Percentiles rank a stretch among this genome's conserved stretches.
These are phyloP conservation scores for Rhizomucor pusillus DNA, from an alignment of 371 early-diverging fungal species.

Conservation along the genomic window DNA sequence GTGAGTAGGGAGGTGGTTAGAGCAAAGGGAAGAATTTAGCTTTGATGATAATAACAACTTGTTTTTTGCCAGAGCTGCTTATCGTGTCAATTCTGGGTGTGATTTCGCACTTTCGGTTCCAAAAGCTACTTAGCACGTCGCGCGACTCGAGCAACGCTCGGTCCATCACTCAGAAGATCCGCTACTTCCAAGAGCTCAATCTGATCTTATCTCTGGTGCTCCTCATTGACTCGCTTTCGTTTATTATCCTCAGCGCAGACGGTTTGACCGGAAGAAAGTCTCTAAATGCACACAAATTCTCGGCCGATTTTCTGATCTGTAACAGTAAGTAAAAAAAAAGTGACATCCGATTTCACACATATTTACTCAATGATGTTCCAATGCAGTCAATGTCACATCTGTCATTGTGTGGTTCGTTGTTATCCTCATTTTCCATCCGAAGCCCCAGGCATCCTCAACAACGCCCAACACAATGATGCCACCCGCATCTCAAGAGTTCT, in stretches of 20 bases:
- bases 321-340: slow-evolving; percentile 26
- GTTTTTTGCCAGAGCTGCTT: slow-evolving; percentile 28
- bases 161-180: slow-evolving; percentile 32
- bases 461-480: slow-evolving; percentile 1
- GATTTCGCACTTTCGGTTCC: slow-evolving; percentile 45
- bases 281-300: slow-evolving; percentile 37
- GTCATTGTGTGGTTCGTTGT: slow-evolving; percentile 37
- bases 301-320: slow-evolving; percentile 45
- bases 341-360: no score
- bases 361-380: no score
- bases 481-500: slow-evolving; percentile 14
- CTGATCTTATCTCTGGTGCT: slow-evolving; percentile 31
- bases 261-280: slow-evolving; percentile 27
- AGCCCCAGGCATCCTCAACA: slow-evolving; percentile 2
- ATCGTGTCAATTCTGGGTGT: slow-evolving; percentile 38
- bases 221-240: slow-evolving; percentile 23
- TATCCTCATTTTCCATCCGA: slow-evolving; percentile 45
- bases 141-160: slow-evolving; percentile 22
- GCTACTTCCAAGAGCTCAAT: slow-evolving; percentile 49
- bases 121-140: slow-evolving; percentile 26
- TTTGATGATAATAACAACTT: no score
- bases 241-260: slow-evolving; percentile 43
- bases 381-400: slow-evolving; percentile 33
- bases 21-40: no score
- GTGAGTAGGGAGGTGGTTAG: slow-evolving; percentile 10